Evolutionary conservation across 192 early-diverging fungal genomes (phyloP), one percentile per base, ranked within the genome.

Genomic region (Coemansia aciculifera): DNA sequence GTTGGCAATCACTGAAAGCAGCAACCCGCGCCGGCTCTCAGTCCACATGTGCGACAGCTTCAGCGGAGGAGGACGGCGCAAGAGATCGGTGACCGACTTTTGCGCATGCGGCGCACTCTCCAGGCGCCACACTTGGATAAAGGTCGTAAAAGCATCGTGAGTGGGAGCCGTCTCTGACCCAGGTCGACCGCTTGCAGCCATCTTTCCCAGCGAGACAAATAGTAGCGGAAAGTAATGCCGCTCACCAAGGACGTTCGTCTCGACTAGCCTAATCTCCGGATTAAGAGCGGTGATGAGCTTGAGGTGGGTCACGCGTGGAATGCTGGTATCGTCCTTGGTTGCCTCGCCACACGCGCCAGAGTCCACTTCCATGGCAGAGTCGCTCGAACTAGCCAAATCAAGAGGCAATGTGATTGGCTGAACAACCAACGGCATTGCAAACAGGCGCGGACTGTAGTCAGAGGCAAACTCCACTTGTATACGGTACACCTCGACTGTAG

Each of bases 391-490:
- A 7, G 79, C 62, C 48, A 68, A 37, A 3, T 43, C 42, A 29
- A 51, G 40, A n/a, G 71, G 71, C 23, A 74, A 59, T 4, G 67
- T 74, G n/a, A 71, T 49, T 21, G 80, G 80, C 63, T 77, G 75
- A 23, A 74, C 80, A 1, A 74, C 80, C 66, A 83, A 69, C 38
- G 80, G 75, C 34, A 72, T 74, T 3, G 80, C 80, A 74, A 83
- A 83, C 59, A 83, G 63, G 10, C 80, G 75, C 46, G 80, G 80
- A 62, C 69, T 77, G 60, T 83, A 83, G 72, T 77, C 80, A 31
- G 80, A 73, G 11, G 68, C 80, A 83, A 83, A 83, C 67, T 83
- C 80, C 12, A 83, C 75, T 57, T 83, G 80, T 11, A 83, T 72
- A 13, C 75, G 68, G 63, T 83, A 83, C 27, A 83, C 72, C 59